These are phyloP conservation scores for Circinella minor DNA, from an alignment of 371 early-diverging fungal species.

Conservation along the genomic window DNA sequence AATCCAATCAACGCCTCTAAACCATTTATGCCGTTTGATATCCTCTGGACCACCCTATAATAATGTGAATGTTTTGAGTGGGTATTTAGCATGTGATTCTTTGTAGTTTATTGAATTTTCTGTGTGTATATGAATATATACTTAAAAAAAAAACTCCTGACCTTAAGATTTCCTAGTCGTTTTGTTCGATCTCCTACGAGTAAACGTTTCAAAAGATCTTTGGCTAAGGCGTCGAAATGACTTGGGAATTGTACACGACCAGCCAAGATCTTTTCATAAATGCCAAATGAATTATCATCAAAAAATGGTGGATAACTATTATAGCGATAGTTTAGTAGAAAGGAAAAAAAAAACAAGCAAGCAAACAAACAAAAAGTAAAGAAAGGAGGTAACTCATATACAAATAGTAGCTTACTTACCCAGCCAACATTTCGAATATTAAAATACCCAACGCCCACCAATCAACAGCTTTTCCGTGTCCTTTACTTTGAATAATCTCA, in stretches of 20 bases:
- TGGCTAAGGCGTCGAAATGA: constrained; percentile 74
- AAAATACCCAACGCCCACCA: constrained; percentile 99
- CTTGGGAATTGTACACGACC: constrained; percentile 77
- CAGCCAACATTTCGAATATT: constrained; percentile 95
- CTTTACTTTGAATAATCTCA: constrained; percentile 97
- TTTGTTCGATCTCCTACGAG: constrained; percentile 77
- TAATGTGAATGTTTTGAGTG: neutral
- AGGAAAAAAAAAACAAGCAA: neutral
- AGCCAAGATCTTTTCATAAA: constrained; percentile 84
- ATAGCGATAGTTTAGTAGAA: too few relatives aligned
- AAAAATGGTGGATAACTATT: constrained; percentile 88
- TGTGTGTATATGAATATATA: neutral
- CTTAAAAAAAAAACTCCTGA: neutral
- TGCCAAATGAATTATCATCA: constrained; percentile 91
- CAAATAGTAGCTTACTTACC: constrained; percentile 35
- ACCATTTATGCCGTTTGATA: constrained; percentile 90
- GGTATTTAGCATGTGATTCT: neutral
- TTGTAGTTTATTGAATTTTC: neutral
- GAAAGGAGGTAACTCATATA: too few relatives aligned
- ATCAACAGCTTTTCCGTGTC: constrained; percentile 97
- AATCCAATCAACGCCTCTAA: constrained; percentile 84
- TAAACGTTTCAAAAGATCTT: constrained; percentile 77
- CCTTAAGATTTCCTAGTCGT: constrained; percentile 71
- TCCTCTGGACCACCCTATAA: constrained; percentile 48
- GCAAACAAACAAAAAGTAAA: too few relatives aligned